Base-by-base conservation (phyloP, 164 flowering plant species). In the Aristolochia fimbriata region DNA sequence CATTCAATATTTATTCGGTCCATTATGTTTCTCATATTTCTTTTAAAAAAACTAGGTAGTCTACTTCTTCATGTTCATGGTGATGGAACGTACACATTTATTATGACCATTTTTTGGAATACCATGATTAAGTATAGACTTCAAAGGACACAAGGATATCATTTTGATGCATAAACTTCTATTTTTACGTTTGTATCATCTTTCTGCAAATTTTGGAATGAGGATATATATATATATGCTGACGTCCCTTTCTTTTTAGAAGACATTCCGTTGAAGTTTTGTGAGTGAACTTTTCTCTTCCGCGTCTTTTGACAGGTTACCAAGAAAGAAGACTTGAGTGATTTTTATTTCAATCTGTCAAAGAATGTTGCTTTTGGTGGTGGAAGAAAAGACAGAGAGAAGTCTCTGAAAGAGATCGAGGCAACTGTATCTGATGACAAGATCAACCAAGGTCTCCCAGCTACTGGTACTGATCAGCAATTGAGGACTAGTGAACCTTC, bases 321-420 rank as follows among this genome's bases (percentile, higher is more conserved):
- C 33, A 65, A 65, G 58, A 65, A 65, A 57, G 55, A 23, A 17
- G 68, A 65, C 47, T 43, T 65, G 51, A 65, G 62, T 13, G 68
- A 65, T 45, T 65, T 65, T 43, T 65, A 65, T 51, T 65, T 65
- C 58, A 65, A 65, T 37, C 58, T 65, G 10, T 9, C 57, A 6
- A 65, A 65, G 68, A 65, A 65, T 30, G 68, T 65, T 20, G 62
- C 68, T 51, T 65, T 65, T 59, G 68, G 68, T 58, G 68, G 50
- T 15, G 12, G 53, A 22, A 7, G 41, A 3, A 33, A 60, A 0
- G 57, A 37, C 17, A 43, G 58, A 30, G 47, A 16, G 19, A 30
- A 51, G 17, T 10, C 57, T 14, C 6, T 23, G 16, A 51, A 51
- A 19, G 43, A 27, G 51, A 57, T 24, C 5, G 17, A 37, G 23